These are phyloP conservation scores for Rhizophagus sp. DNA, from an alignment of 192 early-diverging fungal species.

Conservation along the genomic window DNA sequence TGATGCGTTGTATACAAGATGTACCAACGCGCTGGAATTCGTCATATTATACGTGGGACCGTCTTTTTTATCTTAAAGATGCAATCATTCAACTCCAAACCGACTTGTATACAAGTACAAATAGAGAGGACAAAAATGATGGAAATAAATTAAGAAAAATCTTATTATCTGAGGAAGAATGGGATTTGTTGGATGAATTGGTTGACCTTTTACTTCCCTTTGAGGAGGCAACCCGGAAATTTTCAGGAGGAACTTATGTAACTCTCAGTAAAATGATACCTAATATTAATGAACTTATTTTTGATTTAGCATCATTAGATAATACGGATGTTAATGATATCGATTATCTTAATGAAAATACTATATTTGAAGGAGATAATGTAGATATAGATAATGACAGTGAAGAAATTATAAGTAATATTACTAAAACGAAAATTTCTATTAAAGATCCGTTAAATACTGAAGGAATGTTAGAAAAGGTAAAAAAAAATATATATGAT, in stretches of 20 bases:
- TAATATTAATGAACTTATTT: not conserved
- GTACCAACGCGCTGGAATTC: not conserved
- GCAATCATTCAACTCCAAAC: not conserved
- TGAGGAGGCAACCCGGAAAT: not conserved
- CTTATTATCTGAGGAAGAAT: slow-evolving; percentile 1
- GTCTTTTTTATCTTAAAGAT: slow-evolving; percentile 6
- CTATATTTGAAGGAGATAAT: not conserved
- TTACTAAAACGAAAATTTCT: not conserved
- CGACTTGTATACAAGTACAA: not conserved
- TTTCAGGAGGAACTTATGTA: slow-evolving; percentile 5
- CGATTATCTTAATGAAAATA: slow-evolving; percentile 9
- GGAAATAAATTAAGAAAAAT: not conserved
- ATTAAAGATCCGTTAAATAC: not conserved
- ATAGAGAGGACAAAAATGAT: slow-evolving; percentile 11
- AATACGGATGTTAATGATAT: not conserved
- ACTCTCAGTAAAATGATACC: not conserved
- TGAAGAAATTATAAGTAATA: not conserved
- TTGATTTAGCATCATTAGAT: not conserved
- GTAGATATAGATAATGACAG: not conserved
- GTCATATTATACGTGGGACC: not conserved
- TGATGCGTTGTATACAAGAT: not conserved
- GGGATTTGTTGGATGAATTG: not conserved
- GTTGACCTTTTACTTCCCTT: not conserved
- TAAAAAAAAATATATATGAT: too few relatives aligned
- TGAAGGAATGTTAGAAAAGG: too few relatives aligned